Evolutionary conservation across 208 protist genomes (phyloP), one percentile per base, ranked within the genome.

Genomic region (Leishmania aethiopica): DNA sequence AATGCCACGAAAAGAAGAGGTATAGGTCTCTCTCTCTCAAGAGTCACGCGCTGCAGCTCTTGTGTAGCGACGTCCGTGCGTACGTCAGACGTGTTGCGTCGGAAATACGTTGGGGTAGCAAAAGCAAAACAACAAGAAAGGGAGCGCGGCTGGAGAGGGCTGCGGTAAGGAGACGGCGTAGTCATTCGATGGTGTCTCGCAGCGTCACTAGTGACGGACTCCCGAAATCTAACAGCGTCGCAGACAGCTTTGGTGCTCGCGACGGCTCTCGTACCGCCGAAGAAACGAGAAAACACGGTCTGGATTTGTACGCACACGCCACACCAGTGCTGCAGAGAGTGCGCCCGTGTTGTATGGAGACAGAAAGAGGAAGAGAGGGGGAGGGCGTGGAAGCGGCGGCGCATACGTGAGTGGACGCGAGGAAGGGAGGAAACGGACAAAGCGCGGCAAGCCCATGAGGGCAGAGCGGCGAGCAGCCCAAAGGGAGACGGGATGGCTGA

Each of bases 221-320:
- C 69, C 22, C 69, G 49, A 45, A 28, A 73, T 32, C 22, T 32
- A 53, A 2, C 4, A 71, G 32, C 10, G 28, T 73, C 1, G 45
- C 42, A 53, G 25, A 22, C 28, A 13, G 11, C 3, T 73, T 42
- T 22, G n/a, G 37, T 35, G 42, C 28, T 53, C 40, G 25, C 69
- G n/a, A n/a, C 42, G 37, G 42, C 42, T 32, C 42, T 53, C 42
- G 53, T 66, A 80, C 28, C 60, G 57, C 72, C 69, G 37, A 86
- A 84, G 47, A 84, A 79, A 84, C 66, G 32, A 66, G n/a, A 35
- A 73, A 15, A 42, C 42, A 73, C 25, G n/a, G 42, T n/a, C 25
- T 35, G 28, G 22, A 53, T 51, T 73, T 42, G 37, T 47, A 70
- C 62, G 55, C 49, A 74, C 25, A 75, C 15, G 76, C 51, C 25